Percentiles rank a stretch among this genome's conserved stretches.
Conservation (phyloP, 345 rosid genomes). For the Citrus cavaleriei region DNA sequence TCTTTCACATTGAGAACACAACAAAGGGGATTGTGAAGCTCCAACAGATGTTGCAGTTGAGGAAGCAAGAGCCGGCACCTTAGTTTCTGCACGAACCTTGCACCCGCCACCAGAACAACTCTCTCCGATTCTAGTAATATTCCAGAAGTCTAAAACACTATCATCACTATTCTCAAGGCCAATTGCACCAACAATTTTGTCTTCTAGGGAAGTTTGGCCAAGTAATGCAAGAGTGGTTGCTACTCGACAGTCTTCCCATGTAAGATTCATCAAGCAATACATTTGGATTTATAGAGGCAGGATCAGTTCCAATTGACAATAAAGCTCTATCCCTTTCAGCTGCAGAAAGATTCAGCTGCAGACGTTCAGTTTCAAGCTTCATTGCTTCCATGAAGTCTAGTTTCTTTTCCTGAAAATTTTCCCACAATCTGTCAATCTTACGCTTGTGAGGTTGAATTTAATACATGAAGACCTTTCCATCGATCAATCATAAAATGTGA, state of each 20-base stretch:
- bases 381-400: conserved; percentile 69
- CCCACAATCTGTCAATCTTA: conserved; percentile 8
- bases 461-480: too few species aligned
- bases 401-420: conserved; percentile 55
- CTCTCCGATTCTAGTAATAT: conserved; percentile 56
- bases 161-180: conserved; percentile 66
- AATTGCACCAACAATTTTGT: conserved; percentile 67
- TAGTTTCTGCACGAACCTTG: conserved; percentile 62
- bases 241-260: conserved; percentile 65
- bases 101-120: conserved; percentile 68
- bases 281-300: conserved; percentile 92
- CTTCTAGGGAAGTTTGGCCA: conserved; percentile 86
- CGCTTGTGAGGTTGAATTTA: too few species aligned
- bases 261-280: conserved; percentile 59
- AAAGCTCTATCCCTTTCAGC: conserved; percentile 99
- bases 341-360: conserved; percentile 79
- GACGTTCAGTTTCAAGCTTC: conserved; percentile 92
- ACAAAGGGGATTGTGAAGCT: conserved; percentile 40
- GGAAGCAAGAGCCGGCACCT: conserved; percentile 29
- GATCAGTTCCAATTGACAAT: conserved; percentile 81
- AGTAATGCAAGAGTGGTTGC: conserved; percentile 71
- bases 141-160: conserved; percentile 77
- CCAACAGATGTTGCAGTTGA: conserved; percentile 36
- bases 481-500: too few species aligned
- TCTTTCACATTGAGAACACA: conserved; percentile 68